Conservation (phyloP, 2,329 filamentous ascomycete genomes). For the Fusarium abutilonis region DNA sequence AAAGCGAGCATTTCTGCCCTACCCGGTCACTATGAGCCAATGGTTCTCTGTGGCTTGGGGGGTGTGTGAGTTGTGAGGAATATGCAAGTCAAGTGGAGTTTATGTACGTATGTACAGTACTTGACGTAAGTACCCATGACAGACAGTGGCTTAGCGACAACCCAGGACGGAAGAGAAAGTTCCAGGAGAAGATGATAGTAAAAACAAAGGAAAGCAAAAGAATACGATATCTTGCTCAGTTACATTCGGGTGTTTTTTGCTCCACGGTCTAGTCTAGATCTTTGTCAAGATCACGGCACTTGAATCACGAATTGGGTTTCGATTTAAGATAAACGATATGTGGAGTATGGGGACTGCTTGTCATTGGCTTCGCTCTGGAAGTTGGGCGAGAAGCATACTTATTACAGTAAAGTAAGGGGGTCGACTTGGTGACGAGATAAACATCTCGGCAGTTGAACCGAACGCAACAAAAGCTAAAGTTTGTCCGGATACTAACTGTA, state of each 20-base stretch:
- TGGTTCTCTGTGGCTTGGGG: conserved; percentile 24
- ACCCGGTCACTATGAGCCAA: conserved; percentile 24
- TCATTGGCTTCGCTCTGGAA: too few species aligned
- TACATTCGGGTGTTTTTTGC: conserved; percentile 18
- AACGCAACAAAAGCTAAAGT: not conserved
- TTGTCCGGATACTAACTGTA: not conserved
- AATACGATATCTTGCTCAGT: conserved; percentile 18
- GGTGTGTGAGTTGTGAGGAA: conserved; percentile 10
- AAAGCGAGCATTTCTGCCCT: conserved; percentile 26
- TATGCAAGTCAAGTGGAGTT: conserved; percentile 21
- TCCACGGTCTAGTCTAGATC: not conserved
- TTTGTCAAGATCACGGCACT: not conserved
- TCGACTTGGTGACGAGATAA: not conserved
- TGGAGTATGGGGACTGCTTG: too few species aligned
- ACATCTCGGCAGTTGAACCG: not conserved
- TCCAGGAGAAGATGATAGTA: too few species aligned
- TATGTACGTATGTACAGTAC: too few species aligned
- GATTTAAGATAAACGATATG: too few species aligned
- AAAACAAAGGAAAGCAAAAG: conserved; percentile 6
- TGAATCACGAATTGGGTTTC: too few species aligned
- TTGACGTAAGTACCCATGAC: too few species aligned
- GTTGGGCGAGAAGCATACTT: too few species aligned
- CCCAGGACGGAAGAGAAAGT: too few species aligned
- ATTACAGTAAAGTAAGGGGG: too few species aligned
- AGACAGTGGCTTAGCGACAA: too few species aligned